Evolutionary conservation across 768 basidiomycete species (phyloP).

Genomic region (Tulasnella sp.): DNA sequence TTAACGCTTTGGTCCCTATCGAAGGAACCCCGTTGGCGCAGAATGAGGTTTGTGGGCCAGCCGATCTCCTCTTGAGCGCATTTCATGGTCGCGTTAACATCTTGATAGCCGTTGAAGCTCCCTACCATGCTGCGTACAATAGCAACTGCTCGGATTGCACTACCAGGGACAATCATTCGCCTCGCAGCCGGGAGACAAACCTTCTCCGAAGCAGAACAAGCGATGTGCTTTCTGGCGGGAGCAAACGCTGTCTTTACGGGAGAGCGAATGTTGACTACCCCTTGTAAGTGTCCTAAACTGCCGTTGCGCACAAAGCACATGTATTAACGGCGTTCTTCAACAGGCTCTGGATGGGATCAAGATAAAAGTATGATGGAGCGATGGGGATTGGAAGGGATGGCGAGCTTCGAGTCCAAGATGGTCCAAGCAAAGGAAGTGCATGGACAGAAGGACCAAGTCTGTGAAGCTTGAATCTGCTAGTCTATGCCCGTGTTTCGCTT

Average conservation of each 20-base stretch:
- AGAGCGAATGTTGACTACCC: conserved; percentile 95
- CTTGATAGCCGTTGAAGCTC: conserved; percentile 69
- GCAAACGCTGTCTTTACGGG: conserved; percentile 99
- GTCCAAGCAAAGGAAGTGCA: conserved; percentile 35
- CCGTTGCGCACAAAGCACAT: neutral
- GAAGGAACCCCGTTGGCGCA: conserved; percentile 89
- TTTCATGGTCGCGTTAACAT: conserved; percentile 21
- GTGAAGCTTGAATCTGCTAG: conserved; percentile 1
- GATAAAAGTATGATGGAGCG: conserved; percentile 93
- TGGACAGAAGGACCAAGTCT: neutral
- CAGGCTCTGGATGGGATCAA: conserved; percentile 95
- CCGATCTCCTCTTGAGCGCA: neutral
- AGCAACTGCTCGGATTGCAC: conserved; percentile 89
- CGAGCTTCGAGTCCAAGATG: conserved; percentile 74
- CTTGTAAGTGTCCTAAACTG: conserved; percentile 61
- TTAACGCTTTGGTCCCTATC: conserved; percentile 96
- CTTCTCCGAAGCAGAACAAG: conserved; percentile 88
- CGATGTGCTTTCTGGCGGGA: conserved; percentile 98
- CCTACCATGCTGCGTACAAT: conserved; percentile 90
- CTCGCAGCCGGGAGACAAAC: conserved; percentile 93
- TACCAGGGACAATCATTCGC: conserved; percentile 91
- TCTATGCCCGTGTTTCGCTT: neutral
- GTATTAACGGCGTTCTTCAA: conserved; percentile 34
- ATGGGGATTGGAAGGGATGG: conserved; percentile 93
- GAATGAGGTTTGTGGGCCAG: conserved; percentile 68